A percentile compares a stretch with the other conserved stretches of the same genome.
These are phyloP conservation scores for Vigna unguiculata DNA, from an alignment of 306 rosid genomes.

Conservation along the genomic window DNA sequence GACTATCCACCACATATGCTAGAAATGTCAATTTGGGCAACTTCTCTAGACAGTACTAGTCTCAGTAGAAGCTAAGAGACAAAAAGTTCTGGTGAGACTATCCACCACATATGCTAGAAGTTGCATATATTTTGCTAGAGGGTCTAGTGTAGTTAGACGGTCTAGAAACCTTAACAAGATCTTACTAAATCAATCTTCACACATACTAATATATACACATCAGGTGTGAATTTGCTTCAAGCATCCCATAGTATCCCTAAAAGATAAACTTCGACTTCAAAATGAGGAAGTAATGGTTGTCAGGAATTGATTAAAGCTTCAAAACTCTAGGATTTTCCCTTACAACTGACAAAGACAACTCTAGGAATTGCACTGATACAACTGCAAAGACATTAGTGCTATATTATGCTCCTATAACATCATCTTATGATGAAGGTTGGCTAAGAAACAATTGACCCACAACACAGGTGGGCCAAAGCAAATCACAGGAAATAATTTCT, in stretches of 20 bases:
- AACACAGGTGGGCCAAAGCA: slow-evolving; percentile 38
- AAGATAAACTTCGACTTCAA: slow-evolving; percentile 29
- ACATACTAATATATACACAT: not conserved
- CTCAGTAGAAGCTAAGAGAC: too few relatives aligned
- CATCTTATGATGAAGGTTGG: not conserved
- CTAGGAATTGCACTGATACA: not conserved
- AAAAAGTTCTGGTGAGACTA: too few relatives aligned
- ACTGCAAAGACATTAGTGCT: slow-evolving; percentile 7
- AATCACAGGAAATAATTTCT: slow-evolving; percentile 23
- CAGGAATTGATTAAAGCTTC: slow-evolving; percentile 32
- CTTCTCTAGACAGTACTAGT: too few relatives aligned
- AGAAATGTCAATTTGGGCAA: too few relatives aligned
- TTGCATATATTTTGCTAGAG: too few relatives aligned
- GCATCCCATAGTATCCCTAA: slow-evolving; percentile 7
- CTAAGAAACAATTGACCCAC: slow-evolving; percentile 18
- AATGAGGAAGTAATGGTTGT: slow-evolving; percentile 11
- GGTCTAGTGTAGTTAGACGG: too few relatives aligned
- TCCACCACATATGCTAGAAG: too few relatives aligned
- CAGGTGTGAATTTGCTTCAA: slow-evolving; percentile 32
- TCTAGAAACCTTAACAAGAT: too few relatives aligned
- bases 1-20: too few relatives aligned
- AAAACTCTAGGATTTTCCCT: not conserved
- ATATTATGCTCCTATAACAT: slow-evolving; percentile 10
- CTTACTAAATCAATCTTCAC: too few relatives aligned
- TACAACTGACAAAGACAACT: slow-evolving; percentile 12